Base-by-base conservation (phyloP, 2,329 filamentous ascomycete genomes). In the Verticillium nubilum region DNA sequence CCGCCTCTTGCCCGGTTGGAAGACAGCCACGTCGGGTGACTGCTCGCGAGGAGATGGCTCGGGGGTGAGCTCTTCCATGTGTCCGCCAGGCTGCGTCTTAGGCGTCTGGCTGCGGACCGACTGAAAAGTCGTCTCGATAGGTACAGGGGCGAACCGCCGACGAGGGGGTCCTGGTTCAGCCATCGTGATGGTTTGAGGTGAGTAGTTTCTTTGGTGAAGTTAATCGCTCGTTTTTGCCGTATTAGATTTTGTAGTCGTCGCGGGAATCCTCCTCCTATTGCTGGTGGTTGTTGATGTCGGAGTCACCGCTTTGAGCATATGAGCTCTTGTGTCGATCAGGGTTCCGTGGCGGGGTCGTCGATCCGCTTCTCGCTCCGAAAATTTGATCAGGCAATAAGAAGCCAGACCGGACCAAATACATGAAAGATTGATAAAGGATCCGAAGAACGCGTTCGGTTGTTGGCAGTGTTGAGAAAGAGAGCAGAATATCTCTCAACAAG, bases 121-220 rank as follows among this genome's bases (percentile, higher is more conserved):
- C 65, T 86, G 85, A 66, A 84, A 85, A 1, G 83, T 87, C 9
- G 89, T 92, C 72, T 92, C 90, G 64, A 92, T 84, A 17, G 88
- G 88, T 58, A 89, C 81, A 33, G 88, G 87, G 50, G 77, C 80
- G 74, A 91, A 91, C 66, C 85, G 85, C 68, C 83, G 78, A 64
- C 79, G 78, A 56, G 79, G 73, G 65, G 54, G 54, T 15, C 17
- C 33, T 25, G 42, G 42, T 3, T 47, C 42, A 5, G 42, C 42
- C 42, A 47, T 47, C 23, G 42, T 47, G 19, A 4, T 10, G 19
- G 12, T 23, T 31, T 7, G 29, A 13, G 9, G 29, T 10, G 29
- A 31, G 29, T 31, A 7, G 29, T 31, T 31, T 13, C 29, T 31
- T 31, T 31, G n/a, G n/a, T n/a, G n/a, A n/a, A n/a, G n/a, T n/a